Evolutionary conservation across 208 protist genomes (phyloP), one percentile per base, ranked within the genome.

Genomic region (Tetramitus jugosus): DNA sequence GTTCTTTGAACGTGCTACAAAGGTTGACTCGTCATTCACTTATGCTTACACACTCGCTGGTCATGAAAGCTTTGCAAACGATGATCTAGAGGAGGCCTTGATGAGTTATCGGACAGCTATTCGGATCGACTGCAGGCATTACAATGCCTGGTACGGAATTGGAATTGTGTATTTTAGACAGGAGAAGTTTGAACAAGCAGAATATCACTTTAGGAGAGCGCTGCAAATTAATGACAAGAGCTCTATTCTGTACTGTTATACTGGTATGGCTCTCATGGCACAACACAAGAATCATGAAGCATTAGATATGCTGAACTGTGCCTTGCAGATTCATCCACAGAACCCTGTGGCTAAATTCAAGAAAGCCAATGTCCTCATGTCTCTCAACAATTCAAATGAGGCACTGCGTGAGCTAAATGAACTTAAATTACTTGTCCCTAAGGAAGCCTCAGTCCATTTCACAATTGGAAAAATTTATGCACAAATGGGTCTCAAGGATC

Each of bases 111-210:
- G 92, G 42, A 81, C 82, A 29, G 96, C 96, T 23, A 83, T 98
- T n/a, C 76, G 84, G 4, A 84, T 91, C 39, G 93, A 98, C 82
- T 53, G 77, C 10, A 81, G 89, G 4, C 93, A 97, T 81, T 98
- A 98, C 86, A 97, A 96, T 75, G 93, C 94, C n/a, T 97, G 94
- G 85, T 95, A 96, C 46, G 94, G 95, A 10, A 83, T 98, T 1
- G 96, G 95, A 7, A 88, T 93, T 62, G 88, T 97, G 29, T 93
- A 92, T 75, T 89, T 92, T 46, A 79, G 91, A 23, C 91, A 93
- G 69, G 94, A 97, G 75, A 91, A 95, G 75, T 85, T 92, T 53
- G 84, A 93, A 52, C 29, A 89, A 4, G 93, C 94, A 0, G 87
- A 89, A 4, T 88, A 91, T 45, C 95, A 95, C 79, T 97, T 97